Base-by-base conservation (phyloP, 2,329 filamentous ascomycete genomes). In the Grosmannia serpens region DNA sequence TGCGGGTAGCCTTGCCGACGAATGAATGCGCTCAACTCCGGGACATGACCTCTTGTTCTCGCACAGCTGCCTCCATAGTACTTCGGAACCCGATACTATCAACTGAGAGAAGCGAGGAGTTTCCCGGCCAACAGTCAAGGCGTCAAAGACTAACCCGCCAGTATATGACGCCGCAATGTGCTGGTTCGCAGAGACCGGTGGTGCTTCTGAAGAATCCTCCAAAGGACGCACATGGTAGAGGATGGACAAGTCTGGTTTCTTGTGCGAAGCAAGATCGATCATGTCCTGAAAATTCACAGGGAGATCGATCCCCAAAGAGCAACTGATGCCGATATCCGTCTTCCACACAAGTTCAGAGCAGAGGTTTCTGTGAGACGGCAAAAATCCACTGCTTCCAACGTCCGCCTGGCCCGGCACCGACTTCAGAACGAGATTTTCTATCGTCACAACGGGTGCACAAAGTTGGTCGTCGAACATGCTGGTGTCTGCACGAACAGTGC, bases 271-370 rank as follows among this genome's bases (percentile, higher is more conserved):
- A 0, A 71, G 58, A 1, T 65, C 61, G 0, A 76, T 57, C 15
- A 74, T 61, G 1, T 68, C 62, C 1, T 57, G 55, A 9, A 71
- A 56, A 9, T 62, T 61, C 1, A 51, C 50, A 0, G 67, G 61
- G 2, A 59, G 27, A 1, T 20, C 31, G 0, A 10, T 10, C 1
- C 29, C 55, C 44, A 60, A 17, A 0, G 41, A 20, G 1, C 60
- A 60, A 1, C 67, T 61, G 11, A 65, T 70, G 2, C 62, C 58
- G 8, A 67, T 63, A 57, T 77, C 71, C 56, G 73, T 66, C 24
- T 74, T 68, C 79, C 79, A 82, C 2, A 71, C 62, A 54, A 82
- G 69, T 61, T 78, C 68, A 2, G 75, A 76, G 58, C 76, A 79
- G 1, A 82, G 68, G 24, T 75, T 75, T 35, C 73, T 75, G 61